Evolutionary conservation across 2,329 filamentous ascomycete species (phyloP).

Genomic region (Shiraia bambusicola): DNA sequence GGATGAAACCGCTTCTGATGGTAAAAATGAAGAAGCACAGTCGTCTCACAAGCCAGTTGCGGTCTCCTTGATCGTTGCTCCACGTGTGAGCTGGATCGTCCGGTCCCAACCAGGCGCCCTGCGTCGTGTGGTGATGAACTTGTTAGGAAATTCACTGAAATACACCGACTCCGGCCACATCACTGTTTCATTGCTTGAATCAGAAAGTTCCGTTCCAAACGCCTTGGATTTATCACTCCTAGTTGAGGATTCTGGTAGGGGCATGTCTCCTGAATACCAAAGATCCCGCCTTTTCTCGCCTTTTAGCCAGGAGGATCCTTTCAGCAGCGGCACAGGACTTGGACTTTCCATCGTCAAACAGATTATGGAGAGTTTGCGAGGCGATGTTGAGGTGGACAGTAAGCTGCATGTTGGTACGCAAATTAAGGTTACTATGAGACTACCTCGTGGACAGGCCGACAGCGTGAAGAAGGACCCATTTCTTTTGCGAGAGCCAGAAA

Average conservation of each 20-base stretch:
- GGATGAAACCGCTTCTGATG: slow-evolving; percentile 1
- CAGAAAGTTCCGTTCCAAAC: slow-evolving; percentile 9
- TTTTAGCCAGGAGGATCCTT: slow-evolving; percentile 41
- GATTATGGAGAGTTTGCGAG: slow-evolving; percentile 36
- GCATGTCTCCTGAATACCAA: slow-evolving; percentile 40
- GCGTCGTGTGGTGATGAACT: slow-evolving; percentile 39
- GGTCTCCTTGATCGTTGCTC: slow-evolving; percentile 35
- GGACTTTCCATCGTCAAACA: slow-evolving; percentile 41
- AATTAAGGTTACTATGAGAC: slow-evolving; percentile 24
- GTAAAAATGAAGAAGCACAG: slow-evolving; percentile 14
- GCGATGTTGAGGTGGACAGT: slow-evolving; percentile 36
- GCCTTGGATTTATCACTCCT: slow-evolving; percentile 37
- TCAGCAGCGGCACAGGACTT: slow-evolving; percentile 36
- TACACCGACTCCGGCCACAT: slow-evolving; percentile 39
- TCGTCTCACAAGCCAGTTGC: slow-evolving; percentile 23
- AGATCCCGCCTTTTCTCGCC: slow-evolving; percentile 34
- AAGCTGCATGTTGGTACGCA: slow-evolving; percentile 29
- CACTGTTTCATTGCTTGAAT: slow-evolving; percentile 24
- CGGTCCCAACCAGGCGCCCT: slow-evolving; percentile 36
- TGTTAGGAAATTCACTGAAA: slow-evolving; percentile 41
- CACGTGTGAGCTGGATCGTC: slow-evolving; percentile 32
- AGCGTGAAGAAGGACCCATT: slow-evolving; percentile 13
- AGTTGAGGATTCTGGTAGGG: slow-evolving; percentile 39
- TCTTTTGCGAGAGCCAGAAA: slow-evolving; percentile 15
- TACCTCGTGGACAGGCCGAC: slow-evolving; percentile 19